Percentiles rank a stretch among this genome's conserved stretches.
These are phyloP conservation scores for Lentinula sp. DNA, from an alignment of 768 basidiomycete genomes.

Conservation along the genomic window DNA sequence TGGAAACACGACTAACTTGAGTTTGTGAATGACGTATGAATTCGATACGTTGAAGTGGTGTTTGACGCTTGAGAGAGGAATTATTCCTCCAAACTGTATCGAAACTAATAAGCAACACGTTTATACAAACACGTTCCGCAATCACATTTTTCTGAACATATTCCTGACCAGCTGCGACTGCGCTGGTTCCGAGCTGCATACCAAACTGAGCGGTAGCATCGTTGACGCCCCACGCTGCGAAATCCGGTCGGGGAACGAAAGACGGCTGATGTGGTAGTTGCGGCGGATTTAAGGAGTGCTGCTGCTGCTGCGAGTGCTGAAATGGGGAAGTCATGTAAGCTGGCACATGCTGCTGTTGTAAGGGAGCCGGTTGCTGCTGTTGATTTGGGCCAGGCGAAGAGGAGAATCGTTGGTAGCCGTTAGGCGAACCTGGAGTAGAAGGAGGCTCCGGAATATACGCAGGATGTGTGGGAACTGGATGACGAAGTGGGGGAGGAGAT, in stretches of 20 bases:
- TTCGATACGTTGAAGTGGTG: constrained; percentile 96
- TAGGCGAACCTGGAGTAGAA: constrained; percentile 67
- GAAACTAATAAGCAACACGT: constrained; percentile 4
- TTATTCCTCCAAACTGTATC: constrained; percentile 68
- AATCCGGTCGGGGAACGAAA: constrained; percentile 33
- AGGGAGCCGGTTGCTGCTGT: constrained; percentile 18
- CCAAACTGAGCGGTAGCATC: constrained; percentile 93
- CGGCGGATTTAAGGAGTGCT: constrained; percentile 27
- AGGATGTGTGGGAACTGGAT: constrained; percentile 85
- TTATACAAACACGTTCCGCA: constrained; percentile 19
- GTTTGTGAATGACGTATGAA: constrained; percentile 87
- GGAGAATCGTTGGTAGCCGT: constrained; percentile 69
- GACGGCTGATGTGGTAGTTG: constrained; percentile 22
- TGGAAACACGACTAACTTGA: constrained; percentile 86
- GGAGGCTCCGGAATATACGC: constrained; percentile 82
- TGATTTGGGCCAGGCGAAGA: constrained; percentile 45
- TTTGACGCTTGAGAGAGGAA: constrained; percentile 75
- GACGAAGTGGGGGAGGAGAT: constrained; percentile 78
- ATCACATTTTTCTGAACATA: constrained; percentile 90
- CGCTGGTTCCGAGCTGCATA: constrained; percentile 90
- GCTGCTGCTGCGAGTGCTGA: constrained; percentile 46
- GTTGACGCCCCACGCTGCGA: constrained; percentile 80
- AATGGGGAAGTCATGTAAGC: constrained; percentile 41
- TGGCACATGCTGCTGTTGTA: constrained; percentile 30
- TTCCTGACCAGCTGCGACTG: constrained; percentile 90